Percentiles rank a stretch among this genome's conserved stretches.
Conservation (phyloP, 306 rosid genomes). For the Rosa rugosa region DNA sequence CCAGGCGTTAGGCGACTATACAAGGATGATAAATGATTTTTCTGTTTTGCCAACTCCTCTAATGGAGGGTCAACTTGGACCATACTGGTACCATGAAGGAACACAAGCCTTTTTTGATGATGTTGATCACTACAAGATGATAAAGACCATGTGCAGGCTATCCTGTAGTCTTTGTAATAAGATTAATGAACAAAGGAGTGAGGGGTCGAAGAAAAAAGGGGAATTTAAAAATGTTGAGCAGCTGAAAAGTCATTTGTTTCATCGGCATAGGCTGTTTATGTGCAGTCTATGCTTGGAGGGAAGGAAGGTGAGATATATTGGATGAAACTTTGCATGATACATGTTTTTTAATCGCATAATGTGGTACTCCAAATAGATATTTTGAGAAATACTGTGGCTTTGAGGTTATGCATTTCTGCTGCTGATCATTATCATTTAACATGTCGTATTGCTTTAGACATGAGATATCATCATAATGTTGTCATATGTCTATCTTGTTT, state of each 20-base stretch:
- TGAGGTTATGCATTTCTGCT: background rate
- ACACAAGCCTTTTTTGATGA: conserved; percentile 71
- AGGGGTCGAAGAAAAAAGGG: conserved; percentile 7
- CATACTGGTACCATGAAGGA: conserved; percentile 73
- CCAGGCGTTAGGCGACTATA: conserved; percentile 82
- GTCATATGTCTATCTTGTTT: background rate
- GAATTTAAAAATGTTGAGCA: conserved; percentile 20
- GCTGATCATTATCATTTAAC: background rate
- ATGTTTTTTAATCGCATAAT: background rate
- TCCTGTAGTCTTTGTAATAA: conserved; percentile 14
- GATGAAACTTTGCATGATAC: background rate
- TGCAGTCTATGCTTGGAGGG: conserved; percentile 20
- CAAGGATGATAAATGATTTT: conserved; percentile 63
- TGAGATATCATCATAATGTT: background rate
- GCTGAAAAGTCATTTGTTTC: conserved; percentile 22
- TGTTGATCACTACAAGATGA: conserved; percentile 75
- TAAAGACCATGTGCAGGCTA: conserved; percentile 76
- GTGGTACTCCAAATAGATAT: background rate
- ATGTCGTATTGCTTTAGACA: background rate
- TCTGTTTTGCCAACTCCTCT: conserved; percentile 45
- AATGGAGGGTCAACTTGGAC: conserved; percentile 68
- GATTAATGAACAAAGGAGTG: conserved; percentile 8
- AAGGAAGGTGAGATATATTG: conserved; percentile 23
- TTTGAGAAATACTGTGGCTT: background rate
- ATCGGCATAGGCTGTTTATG: conserved; percentile 15